Base-by-base conservation (phyloP, 1,284 basidiomycete species). In the Moesziomyces parantarcticus region DNA sequence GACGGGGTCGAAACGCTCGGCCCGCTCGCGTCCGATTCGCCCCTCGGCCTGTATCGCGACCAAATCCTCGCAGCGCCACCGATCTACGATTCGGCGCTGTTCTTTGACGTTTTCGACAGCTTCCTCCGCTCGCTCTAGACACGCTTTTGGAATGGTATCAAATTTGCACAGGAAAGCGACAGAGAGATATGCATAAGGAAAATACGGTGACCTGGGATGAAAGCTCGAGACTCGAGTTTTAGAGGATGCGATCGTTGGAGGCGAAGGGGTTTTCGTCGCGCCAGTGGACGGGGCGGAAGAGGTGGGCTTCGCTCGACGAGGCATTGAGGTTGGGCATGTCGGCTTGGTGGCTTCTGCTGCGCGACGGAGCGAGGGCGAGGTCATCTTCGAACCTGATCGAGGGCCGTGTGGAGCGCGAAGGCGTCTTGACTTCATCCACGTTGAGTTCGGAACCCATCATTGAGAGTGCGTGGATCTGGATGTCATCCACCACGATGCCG, bases 61-160 rank as follows among this genome's bases (percentile, higher is more conserved):
- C 18, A 42, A 14, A 22, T 72, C 50, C 36, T 72, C 43, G 57
- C 9, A 8, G 45, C 32, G 13, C 40, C 45, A 5, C 43, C 50
- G 25, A 42, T 53, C 21, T 58, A 53, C 45, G 45, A 42, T 14
- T 34, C 26, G 42, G 34, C 42, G 9, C 13, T 62, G 40, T 52
- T 72, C 25, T 72, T 72, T 45, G 69, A 72, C 41, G 50, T 47
- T 1, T 18, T 72, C 4, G 69, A 72, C 48, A 48, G 63, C 20
- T 51, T 36, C 14, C 34, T 36, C 5, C 34, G 34, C 34, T 36
- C 34, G 34, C 14, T 36, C 11, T 36, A 36, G 34, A 13, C 5
- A 36, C n/a, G n/a, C n/a, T n/a, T n/a, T n/a, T 36, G 34, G 14
- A 36, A 36, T 18, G 34, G 34, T 18, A 18, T 36, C 34, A 18